These are phyloP conservation scores for Ophiocordyceps camponoti-saundersi DNA, from an alignment of 2,329 filamentous ascomycete species.

Conservation along the genomic window DNA sequence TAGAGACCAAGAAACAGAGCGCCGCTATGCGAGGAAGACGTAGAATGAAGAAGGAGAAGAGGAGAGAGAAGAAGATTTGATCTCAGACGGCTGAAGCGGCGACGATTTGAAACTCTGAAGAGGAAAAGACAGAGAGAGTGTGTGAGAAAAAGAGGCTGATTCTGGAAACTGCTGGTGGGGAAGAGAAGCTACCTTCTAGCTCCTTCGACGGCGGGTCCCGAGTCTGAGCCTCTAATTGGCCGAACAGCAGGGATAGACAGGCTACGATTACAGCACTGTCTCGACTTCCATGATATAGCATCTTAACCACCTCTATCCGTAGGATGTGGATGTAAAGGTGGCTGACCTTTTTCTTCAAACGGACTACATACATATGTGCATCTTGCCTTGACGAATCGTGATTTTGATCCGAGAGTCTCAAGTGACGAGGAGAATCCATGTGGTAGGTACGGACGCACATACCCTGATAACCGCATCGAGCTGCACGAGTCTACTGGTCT, in stretches of 20 bases:
- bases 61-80: not conserved
- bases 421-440: too few species aligned
- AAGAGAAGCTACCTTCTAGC: slow-evolving; percentile 18
- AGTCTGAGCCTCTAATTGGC: slow-evolving; percentile 14
- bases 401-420: too few species aligned
- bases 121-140: not conserved
- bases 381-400: too few species aligned
- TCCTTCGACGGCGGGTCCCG: slow-evolving; percentile 21
- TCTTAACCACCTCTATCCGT: too few species aligned
- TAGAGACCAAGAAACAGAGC: not conserved
- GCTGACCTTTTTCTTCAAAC: too few species aligned
- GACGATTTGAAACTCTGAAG: not conserved
- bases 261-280: too few species aligned
- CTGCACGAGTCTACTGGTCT: too few species aligned
- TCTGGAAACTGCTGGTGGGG: slow-evolving; percentile 1
- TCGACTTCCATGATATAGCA: too few species aligned
- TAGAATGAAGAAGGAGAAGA: not conserved
- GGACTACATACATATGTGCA: too few species aligned
- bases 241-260: slow-evolving; percentile 2
- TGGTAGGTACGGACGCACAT: too few species aligned
- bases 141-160: not conserved
- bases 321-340: too few species aligned
- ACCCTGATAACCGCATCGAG: too few species aligned
- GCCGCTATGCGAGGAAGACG: not conserved
- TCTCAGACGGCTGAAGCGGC: not conserved